Evolutionary conservation across 1,284 basidiomycete species (phyloP).

Genomic region (Phaffia rhodozyma): DNA sequence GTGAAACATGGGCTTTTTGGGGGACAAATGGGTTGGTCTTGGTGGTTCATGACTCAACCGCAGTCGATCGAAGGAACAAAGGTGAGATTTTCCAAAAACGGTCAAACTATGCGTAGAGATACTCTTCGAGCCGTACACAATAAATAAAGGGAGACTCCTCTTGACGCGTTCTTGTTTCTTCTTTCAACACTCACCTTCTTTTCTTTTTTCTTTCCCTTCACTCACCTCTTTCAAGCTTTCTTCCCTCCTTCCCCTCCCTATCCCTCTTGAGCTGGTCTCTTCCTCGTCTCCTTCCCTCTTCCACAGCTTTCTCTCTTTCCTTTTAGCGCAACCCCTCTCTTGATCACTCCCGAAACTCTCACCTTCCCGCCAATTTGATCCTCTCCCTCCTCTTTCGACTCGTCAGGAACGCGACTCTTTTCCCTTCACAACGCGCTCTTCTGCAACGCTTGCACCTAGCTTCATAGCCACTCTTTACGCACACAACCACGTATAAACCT

Average conservation of each 20-base stretch:
- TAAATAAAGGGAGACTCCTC: too few relatives aligned
- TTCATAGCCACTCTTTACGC: too few relatives aligned
- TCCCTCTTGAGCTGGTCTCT: slow-evolving; percentile 3
- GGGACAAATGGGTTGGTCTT: too few relatives aligned
- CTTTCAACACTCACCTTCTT: too few relatives aligned
- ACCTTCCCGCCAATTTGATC: neutral
- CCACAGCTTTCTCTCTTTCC: neutral
- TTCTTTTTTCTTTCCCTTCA: neutral
- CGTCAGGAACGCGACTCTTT: neutral
- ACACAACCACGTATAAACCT: neutral
- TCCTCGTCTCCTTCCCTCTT: neutral
- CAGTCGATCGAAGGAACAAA: too few relatives aligned
- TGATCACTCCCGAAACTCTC: neutral
- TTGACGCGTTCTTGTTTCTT: too few relatives aligned
- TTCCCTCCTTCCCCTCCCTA: neutral
- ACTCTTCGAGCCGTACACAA: too few relatives aligned
- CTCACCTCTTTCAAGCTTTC: neutral
- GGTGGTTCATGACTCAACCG: too few relatives aligned
- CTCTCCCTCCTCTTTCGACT: neutral
- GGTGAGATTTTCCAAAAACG: too few relatives aligned
- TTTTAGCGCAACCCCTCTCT: neutral
- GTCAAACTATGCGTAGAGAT: too few relatives aligned
- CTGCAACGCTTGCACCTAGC: neutral
- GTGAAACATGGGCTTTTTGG: too few relatives aligned
- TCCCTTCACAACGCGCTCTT: neutral